Base-by-base conservation (phyloP, 306 rosid genomes). In the Trifolium repens region DNA sequence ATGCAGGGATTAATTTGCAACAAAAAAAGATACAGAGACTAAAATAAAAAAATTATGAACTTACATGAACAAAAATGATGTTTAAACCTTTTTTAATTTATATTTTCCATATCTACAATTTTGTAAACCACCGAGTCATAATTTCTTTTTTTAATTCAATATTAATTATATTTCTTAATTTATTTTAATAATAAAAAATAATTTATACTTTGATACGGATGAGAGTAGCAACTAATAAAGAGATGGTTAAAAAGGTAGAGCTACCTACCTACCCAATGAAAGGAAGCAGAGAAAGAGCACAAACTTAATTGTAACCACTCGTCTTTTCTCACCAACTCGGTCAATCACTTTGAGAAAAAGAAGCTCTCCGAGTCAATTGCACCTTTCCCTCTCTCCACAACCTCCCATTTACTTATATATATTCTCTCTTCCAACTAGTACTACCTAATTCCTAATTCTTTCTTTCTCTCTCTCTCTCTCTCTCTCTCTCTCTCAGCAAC, bases 311-410 rank as follows among this genome's bases (percentile, higher is more conserved):
- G 85, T 59, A 83, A 76, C 88, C 80, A 79, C 85, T 79, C 78
- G 40, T 81, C 65, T 75, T 61, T 61, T 82, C 72, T 83, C 77
- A 88, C 89, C 88, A 88, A 85, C 84, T 84, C 72, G 83, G 89
- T 88, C 91, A 88, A 88, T 44, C 55, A 11, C 22, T 67, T 49
- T 15, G 78, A 73, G 76, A 54, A 63, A 73, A 54, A 26, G 58
- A 72, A 67, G 67, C 69, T 62, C n/a, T 64, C 80, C 81, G 85
- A 80, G 81, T 82, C 87, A 69, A 77, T 69, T 73, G 83, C 84
- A 71, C 81, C 44, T 39, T 26, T 42, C 24, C 2, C 61, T 17
- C 69, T 34, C 83, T 74, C 63, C 76, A 17, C 76, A 72, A 39
- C 85, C 80, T 72, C 71, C 77, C 86, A 50, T 85, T 79, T 72